These are phyloP conservation scores for Murraya paniculata DNA, from an alignment of 345 rosid species.

Conservation along the genomic window DNA sequence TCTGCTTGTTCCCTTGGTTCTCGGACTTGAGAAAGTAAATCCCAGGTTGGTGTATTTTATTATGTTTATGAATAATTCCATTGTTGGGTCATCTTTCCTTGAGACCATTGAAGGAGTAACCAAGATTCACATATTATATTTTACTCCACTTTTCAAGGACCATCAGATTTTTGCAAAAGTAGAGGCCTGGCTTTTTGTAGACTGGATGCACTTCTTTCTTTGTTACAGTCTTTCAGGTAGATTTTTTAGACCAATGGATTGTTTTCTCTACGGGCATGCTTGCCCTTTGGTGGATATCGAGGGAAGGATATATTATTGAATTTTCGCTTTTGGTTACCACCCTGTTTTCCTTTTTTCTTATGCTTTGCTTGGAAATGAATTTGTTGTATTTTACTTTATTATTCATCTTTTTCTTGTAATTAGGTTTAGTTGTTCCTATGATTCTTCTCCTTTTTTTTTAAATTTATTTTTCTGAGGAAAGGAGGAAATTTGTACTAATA, in stretches of 20 bases:
- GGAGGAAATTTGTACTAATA: neutral
- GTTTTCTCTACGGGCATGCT: neutral
- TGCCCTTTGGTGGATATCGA: neutral
- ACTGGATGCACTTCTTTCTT: neutral
- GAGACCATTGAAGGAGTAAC: neutral
- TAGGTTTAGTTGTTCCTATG: neutral
- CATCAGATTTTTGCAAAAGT: neutral
- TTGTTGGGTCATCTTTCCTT: neutral
- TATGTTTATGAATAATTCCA: neutral
- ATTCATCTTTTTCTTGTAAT: neutral
- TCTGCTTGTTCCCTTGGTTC: constrained; percentile 92
- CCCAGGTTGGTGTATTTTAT: constrained; percentile 54
- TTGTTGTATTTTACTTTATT: neutral
- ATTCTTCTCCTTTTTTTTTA: neutral
- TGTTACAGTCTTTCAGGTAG: neutral
- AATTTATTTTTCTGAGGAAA: neutral
- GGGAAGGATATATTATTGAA: neutral
- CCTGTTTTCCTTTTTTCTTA: neutral
- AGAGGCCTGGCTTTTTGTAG: neutral
- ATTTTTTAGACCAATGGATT: neutral
- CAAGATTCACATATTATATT: neutral
- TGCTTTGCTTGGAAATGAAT: neutral
- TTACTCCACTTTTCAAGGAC: neutral
- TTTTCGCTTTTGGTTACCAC: neutral
- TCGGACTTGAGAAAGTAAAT: constrained; percentile 84